These are phyloP conservation scores for Tylopilus vinaceipallidus DNA, from an alignment of 768 basidiomycete genomes.

Conservation along the genomic window DNA sequence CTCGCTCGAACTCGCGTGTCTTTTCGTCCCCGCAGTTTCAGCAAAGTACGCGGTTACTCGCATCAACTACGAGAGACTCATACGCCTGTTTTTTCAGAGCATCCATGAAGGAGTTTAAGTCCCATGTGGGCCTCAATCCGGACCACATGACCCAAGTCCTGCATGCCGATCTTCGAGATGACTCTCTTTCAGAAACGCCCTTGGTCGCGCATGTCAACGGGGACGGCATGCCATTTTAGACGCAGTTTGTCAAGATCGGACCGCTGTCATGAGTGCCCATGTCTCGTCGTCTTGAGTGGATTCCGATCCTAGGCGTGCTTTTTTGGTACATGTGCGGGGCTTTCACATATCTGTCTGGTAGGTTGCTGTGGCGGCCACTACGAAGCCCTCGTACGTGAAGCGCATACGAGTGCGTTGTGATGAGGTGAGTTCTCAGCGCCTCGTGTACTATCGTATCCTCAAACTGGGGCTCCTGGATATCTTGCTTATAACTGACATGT, in stretches of 20 bases:
- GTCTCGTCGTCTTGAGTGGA: neutral
- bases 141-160: conserved; percentile 71
- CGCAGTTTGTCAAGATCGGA: conserved; percentile 69
- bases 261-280: conserved; percentile 62
- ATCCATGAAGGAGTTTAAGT: conserved; percentile 80
- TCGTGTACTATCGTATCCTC: neutral
- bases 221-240: conserved; percentile 57
- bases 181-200: conserved; percentile 62
- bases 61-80: conserved; percentile 1
- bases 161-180: conserved; percentile 63
- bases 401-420: conserved; percentile 52
- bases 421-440: conserved; percentile 46
- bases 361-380: conserved; percentile 59
- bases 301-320: neutral
- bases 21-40: conserved; percentile 17
- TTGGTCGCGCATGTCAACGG: conserved; percentile 53
- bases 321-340: conserved; percentile 65
- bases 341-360: conserved; percentile 84
- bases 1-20: neutral
- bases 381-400: conserved; percentile 55
- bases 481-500: neutral
- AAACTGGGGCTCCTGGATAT: neutral
- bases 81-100: conserved; percentile 42
- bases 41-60: conserved; percentile 21
- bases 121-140: conserved; percentile 61